These are phyloP conservation scores for Fusarium newnesense DNA, from an alignment of 2,329 filamentous ascomycete species.

Conservation along the genomic window DNA sequence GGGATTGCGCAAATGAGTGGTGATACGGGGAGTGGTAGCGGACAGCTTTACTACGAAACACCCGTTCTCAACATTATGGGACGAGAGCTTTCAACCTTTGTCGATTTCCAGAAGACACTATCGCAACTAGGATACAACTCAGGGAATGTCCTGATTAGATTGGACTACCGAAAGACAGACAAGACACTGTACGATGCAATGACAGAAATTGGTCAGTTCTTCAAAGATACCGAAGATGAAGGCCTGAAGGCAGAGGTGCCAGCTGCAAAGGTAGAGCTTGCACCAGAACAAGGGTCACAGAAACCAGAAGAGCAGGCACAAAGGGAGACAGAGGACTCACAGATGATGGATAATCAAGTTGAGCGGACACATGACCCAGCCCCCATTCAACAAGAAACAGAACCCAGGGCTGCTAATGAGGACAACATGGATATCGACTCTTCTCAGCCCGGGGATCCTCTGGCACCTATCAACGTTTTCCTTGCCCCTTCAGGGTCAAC, in stretches of 20 bases:
- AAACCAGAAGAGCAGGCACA: slow-evolving; percentile 12
- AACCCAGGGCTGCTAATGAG: not conserved
- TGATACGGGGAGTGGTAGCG: slow-evolving; percentile 67
- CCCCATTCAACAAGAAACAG: slow-evolving; percentile 11
- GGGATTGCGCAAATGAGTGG: slow-evolving; percentile 73
- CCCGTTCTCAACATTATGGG: slow-evolving; percentile 88
- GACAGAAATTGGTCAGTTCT: slow-evolving; percentile 80
- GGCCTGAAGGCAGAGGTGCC: slow-evolving; percentile 16
- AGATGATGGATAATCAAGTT: slow-evolving; percentile 37
- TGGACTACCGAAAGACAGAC: slow-evolving; percentile 80
- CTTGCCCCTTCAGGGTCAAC: slow-evolving; percentile 78
- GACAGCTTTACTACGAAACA: slow-evolving; percentile 87
- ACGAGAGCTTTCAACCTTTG: slow-evolving; percentile 78
- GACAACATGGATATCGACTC: slow-evolving; percentile 38
- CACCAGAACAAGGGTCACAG: slow-evolving; percentile 14
- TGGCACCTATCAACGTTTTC: slow-evolving; percentile 75
- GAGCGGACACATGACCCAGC: slow-evolving; percentile 2
- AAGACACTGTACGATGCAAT: slow-evolving; percentile 87
- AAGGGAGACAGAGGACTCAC: slow-evolving; percentile 30
- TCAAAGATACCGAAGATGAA: slow-evolving; percentile 62
- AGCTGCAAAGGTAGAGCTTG: slow-evolving; percentile 7
- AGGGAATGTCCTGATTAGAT: slow-evolving; percentile 80
- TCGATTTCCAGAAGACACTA: slow-evolving; percentile 88
- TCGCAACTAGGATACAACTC: slow-evolving; percentile 87
- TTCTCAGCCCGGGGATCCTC: slow-evolving; percentile 45